Conservation (phyloP, 2,329 filamentous ascomycete species). For the Pseudogymnoascus pannorum region DNA sequence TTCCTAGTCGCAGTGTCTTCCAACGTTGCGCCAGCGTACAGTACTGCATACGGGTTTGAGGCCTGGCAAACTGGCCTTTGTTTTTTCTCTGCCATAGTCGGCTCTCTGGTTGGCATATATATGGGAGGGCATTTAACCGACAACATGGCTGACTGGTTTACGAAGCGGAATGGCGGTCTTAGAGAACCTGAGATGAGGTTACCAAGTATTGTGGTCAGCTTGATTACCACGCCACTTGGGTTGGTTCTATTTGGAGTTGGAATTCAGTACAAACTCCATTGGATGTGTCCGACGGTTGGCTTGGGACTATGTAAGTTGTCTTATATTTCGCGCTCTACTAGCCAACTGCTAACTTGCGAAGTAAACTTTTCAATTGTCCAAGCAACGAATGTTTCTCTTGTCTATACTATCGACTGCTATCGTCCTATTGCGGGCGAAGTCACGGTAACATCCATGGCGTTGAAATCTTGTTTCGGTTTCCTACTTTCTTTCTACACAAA, state of each 20-base stretch:
- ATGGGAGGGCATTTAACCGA: constrained; percentile 17
- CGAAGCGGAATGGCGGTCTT: constrained; percentile 45
- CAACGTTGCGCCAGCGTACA: constrained; percentile 41
- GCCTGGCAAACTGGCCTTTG: constrained; percentile 29
- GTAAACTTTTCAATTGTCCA: constrained; percentile 51
- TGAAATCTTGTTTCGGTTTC: constrained; percentile 52
- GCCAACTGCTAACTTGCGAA: constrained; percentile 18
- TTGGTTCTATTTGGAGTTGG: constrained; percentile 42
- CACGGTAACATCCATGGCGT: constrained; percentile 44
- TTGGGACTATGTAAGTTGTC: constrained; percentile 43
- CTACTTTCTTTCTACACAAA: constrained; percentile 54
- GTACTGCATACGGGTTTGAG: constrained; percentile 36
- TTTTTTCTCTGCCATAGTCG: constrained; percentile 18
- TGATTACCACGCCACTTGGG: constrained; percentile 42
- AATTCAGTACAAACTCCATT: constrained; percentile 40
- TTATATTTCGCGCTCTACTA: constrained; percentile 18
- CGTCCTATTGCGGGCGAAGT: constrained; percentile 50
- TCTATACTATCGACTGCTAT: constrained; percentile 52
- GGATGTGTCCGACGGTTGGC: constrained; percentile 50
- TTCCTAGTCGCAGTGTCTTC: constrained; percentile 44
- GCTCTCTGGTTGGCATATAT: constrained; percentile 17
- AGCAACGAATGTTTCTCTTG: constrained; percentile 47
- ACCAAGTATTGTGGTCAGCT: constrained; percentile 43
- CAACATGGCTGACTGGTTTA: constrained; percentile 31
- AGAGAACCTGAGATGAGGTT: constrained; percentile 55